Conservation (phyloP, 768 basidiomycete genomes). For the Crepidotus variabilis region DNA sequence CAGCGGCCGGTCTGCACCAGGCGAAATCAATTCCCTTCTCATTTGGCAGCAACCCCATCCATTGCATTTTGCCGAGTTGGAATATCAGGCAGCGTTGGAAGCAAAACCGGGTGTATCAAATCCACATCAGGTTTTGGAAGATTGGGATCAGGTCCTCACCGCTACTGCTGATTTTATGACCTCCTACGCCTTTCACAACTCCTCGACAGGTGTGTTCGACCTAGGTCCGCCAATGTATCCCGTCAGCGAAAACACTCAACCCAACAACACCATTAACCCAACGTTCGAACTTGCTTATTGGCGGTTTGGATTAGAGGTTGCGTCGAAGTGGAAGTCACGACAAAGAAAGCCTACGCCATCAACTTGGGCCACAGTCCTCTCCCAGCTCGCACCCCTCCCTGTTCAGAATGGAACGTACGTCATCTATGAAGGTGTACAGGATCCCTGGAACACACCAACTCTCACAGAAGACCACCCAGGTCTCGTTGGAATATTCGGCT, state of each 20-base stretch:
- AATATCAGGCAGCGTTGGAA: conserved; percentile 39
- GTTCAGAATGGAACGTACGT: conserved; percentile 47
- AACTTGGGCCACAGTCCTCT: conserved; percentile 40
- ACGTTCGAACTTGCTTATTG: conserved; percentile 61
- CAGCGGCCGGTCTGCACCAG: conserved; percentile 51
- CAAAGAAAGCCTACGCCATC: conserved; percentile 37
- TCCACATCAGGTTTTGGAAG: conserved; percentile 33
- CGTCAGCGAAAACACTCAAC: conserved; percentile 53
- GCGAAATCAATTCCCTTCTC: conserved; percentile 58
- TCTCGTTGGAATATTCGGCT: conserved; percentile 52
- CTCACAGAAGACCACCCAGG: conserved; percentile 59
- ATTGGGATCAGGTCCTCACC: conserved; percentile 49
- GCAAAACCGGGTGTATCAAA: conserved; percentile 9
- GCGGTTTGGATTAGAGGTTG: conserved; percentile 45
- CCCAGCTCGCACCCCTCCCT: conserved; percentile 47
- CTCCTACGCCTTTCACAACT: conserved; percentile 49
- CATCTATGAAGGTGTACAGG: conserved; percentile 52
- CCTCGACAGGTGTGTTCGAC: conserved; percentile 44
- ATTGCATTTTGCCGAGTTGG: conserved; percentile 53
- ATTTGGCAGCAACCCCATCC: conserved; percentile 65
- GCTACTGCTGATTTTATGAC: conserved; percentile 62
- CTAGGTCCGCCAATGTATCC: conserved; percentile 58
- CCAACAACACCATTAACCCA: conserved; percentile 51
- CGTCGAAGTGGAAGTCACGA: conserved; percentile 43
- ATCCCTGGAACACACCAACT: conserved; percentile 48